Conservation (phyloP, 2,329 filamentous ascomycete genomes). For the Pyrenochaeta sp. region DNA sequence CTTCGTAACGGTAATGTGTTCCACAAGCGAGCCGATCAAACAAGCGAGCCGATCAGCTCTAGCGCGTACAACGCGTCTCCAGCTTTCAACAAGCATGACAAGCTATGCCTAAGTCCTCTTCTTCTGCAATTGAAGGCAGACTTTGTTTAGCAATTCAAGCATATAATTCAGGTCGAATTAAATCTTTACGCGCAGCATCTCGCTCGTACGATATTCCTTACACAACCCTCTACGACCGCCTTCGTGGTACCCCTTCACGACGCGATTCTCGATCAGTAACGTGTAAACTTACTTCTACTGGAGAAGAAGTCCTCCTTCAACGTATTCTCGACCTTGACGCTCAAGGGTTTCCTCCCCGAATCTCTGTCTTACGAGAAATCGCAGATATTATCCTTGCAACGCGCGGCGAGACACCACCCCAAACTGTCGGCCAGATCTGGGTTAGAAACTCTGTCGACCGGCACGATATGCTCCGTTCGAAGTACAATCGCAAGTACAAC, state of each 20-base stretch:
- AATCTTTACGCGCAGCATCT: background rate
- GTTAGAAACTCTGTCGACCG: conserved; percentile 36
- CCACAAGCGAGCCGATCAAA: no score
- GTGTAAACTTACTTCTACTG: background rate
- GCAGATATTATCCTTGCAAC: background rate
- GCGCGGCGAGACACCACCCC: background rate
- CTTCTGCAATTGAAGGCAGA: no score
- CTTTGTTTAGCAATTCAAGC: no score
- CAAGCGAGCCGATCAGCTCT: no score
- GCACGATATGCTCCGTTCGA: conserved; percentile 6
- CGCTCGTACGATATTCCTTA: conserved; percentile 1
- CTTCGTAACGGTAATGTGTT: no score
- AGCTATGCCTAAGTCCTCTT: no score
- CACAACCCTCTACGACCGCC: background rate
- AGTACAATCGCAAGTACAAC: conserved; percentile 16
- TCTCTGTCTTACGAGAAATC: background rate
- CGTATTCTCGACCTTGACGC: conserved; percentile 3
- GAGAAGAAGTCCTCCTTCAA: conserved; percentile 1
- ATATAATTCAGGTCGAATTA: no score
- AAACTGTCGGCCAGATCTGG: conserved; percentile 28
- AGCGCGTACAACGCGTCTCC: no score
- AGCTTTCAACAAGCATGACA: no score
- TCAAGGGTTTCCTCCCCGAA: conserved; percentile 1
- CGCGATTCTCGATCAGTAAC: background rate
- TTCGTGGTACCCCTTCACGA: background rate